Evolutionary conservation across 345 rosid species (phyloP).

Genomic region (Hevea brasiliensis): DNA sequence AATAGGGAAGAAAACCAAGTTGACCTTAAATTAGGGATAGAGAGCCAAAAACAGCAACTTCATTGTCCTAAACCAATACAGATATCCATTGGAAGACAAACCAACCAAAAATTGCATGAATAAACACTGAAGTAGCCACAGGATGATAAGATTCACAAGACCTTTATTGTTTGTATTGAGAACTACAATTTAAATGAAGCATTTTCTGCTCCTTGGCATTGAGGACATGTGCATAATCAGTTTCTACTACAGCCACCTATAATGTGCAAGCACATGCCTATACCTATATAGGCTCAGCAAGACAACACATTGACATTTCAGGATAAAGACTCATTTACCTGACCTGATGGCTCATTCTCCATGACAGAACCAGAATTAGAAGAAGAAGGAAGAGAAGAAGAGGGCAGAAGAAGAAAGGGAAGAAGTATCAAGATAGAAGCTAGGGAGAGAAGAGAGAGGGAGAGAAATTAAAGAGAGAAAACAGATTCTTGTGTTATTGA

Average conservation of each 20-base stretch:
- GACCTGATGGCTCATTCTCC: too few species aligned
- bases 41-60: background rate
- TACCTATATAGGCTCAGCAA: background rate
- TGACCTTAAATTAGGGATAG: background rate
- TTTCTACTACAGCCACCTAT: background rate
- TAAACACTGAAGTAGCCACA: background rate
- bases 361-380: too few species aligned
- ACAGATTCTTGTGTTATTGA: too few species aligned
- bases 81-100: background rate
- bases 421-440: too few species aligned
- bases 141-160: background rate
- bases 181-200: background rate
- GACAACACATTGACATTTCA: too few species aligned
- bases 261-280: background rate
- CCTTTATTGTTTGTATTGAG: background rate
- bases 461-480: too few species aligned
- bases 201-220: background rate
- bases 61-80: background rate
- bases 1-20: background rate
- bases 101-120: background rate
- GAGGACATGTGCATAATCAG: background rate
- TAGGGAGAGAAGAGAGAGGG: too few species aligned
- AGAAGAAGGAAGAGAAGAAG: too few species aligned
- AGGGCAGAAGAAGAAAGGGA: too few species aligned
- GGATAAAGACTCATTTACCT: too few species aligned